phyloP scores from a whole-genome alignment of 225 moss, liverwort and hornwort genomes.

The Sphagnum tenellum region DNA sequence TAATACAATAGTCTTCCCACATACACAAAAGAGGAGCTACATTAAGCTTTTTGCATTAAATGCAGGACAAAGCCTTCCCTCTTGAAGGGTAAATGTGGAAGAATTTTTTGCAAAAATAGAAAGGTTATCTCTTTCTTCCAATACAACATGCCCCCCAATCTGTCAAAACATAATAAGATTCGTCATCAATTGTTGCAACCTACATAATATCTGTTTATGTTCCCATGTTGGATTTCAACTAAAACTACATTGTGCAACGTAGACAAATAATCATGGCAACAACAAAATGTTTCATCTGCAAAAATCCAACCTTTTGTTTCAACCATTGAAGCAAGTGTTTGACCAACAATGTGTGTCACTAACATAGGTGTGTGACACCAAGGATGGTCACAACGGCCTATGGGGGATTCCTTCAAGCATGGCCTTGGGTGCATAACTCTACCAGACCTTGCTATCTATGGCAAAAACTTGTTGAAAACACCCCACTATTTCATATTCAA shows the following conservation, averaged over 20 bases:
- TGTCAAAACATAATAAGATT: constrained; percentile 61
- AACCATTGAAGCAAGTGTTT: constrained; percentile 72
- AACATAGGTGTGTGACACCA: constrained; percentile 98
- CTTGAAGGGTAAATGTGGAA: constrained; percentile 86
- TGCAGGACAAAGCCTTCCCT: constrained; percentile 86
- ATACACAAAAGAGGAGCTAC: constrained; percentile 80
- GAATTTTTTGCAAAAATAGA: constrained; percentile 80
- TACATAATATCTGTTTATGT: constrained; percentile 60
- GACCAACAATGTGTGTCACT: constrained; percentile 85
- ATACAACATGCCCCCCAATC: constrained; percentile 94
- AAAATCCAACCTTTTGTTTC: constrained; percentile 83
- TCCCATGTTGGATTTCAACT: constrained; percentile 82
- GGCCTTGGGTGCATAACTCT: constrained; percentile 97
- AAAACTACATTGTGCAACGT: constrained; percentile 78
- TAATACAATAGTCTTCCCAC: constrained; percentile 56
- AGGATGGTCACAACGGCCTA: constrained; percentile 94
- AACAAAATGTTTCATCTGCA: constrained; percentile 80
- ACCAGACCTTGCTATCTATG: constrained; percentile 89
- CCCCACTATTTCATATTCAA: constrained; percentile 6
- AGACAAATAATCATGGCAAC: constrained; percentile 85
- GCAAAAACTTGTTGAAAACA: constrained; percentile 67
- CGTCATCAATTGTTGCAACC: constrained; percentile 45
- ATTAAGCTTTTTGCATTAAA: constrained; percentile 93
- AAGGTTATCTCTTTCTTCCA: constrained; percentile 91
- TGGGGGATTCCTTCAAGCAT: constrained; percentile 79